Evolutionary conservation across 345 rosid genomes (phyloP).

Genomic region (Hibiscus trionum): DNA sequence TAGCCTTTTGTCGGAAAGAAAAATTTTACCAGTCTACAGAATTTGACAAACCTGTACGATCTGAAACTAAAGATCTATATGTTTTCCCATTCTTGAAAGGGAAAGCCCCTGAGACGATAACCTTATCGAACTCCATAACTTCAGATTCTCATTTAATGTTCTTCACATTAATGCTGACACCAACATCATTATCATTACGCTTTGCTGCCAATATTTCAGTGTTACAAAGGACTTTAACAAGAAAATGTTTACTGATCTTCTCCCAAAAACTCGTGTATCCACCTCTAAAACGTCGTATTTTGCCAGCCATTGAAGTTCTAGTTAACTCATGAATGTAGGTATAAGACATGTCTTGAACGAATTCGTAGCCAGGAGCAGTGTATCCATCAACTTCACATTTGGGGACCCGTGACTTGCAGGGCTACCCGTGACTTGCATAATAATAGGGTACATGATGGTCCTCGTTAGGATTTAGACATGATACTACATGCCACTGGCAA

Average conservation of each 20-base stretch:
- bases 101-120: conserved; percentile 50
- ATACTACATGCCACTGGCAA: too few relatives aligned
- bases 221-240: conserved; percentile 30
- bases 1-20: background rate
- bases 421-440: too few relatives aligned
- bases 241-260: conserved; percentile 39
- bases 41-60: conserved; percentile 30
- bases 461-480: too few relatives aligned
- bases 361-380: conserved; percentile 70
- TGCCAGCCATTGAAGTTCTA: conserved; percentile 67
- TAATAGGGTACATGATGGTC: too few relatives aligned
- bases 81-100: conserved; percentile 39
- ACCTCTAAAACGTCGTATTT: conserved; percentile 51
- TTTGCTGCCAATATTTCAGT: conserved; percentile 41
- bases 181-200: conserved; percentile 25
- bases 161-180: conserved; percentile 32
- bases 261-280: conserved; percentile 56
- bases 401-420: too few relatives aligned
- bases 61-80: conserved; percentile 36
- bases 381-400: too few relatives aligned
- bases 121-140: conserved; percentile 46
- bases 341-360: conserved; percentile 60
- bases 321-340: conserved; percentile 65
- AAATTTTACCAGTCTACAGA: background rate
- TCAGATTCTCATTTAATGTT: conserved; percentile 27